Percentiles rank a stretch among this genome's conserved stretches.
phyloP scores from a whole-genome alignment of 495 filamentous ascomycete genomes.

The Neurospora tetraspora region DNA sequence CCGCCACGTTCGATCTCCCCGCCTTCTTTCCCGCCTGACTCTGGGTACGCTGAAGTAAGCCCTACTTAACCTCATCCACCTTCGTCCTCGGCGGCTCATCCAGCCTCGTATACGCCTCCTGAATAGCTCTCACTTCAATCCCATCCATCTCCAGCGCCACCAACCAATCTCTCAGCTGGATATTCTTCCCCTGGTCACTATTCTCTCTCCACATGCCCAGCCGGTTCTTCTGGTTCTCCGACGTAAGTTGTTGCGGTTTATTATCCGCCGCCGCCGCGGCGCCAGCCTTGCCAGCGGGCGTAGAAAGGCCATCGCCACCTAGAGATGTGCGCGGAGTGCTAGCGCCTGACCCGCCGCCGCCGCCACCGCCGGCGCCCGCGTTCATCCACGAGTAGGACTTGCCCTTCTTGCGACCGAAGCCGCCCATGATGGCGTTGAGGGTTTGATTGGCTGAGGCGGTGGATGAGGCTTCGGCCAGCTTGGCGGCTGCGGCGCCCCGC shows the following conservation, averaged over 20 bases:
- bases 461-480: slow-evolving; percentile 41
- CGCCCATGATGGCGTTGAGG: slow-evolving; percentile 40
- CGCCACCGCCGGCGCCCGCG: background rate
- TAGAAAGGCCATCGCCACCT: slow-evolving; percentile 19
- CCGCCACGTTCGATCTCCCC: background rate
- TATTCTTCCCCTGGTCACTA: slow-evolving; percentile 46
- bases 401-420: slow-evolving; percentile 45
- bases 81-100: slow-evolving; percentile 25
- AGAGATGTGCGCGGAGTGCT: slow-evolving; percentile 31
- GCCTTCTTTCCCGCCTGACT: background rate
- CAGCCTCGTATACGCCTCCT: slow-evolving; percentile 42
- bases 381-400: slow-evolving; percentile 54
- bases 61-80: background rate
- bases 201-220: slow-evolving; percentile 56
- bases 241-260: slow-evolving; percentile 10
- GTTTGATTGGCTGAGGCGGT: slow-evolving; percentile 48
- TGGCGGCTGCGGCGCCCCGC: slow-evolving; percentile 45
- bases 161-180: slow-evolving; percentile 64
- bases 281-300: slow-evolving; percentile 9
- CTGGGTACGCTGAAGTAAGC: background rate
- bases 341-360: slow-evolving; percentile 29
- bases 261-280: slow-evolving; percentile 14
- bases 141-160: slow-evolving; percentile 53
- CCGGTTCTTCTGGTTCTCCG: slow-evolving; percentile 29
- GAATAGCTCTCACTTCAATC: slow-evolving; percentile 42